These are phyloP conservation scores for Claviceps citrina DNA, from an alignment of 2,329 filamentous ascomycete genomes.

Conservation along the genomic window DNA sequence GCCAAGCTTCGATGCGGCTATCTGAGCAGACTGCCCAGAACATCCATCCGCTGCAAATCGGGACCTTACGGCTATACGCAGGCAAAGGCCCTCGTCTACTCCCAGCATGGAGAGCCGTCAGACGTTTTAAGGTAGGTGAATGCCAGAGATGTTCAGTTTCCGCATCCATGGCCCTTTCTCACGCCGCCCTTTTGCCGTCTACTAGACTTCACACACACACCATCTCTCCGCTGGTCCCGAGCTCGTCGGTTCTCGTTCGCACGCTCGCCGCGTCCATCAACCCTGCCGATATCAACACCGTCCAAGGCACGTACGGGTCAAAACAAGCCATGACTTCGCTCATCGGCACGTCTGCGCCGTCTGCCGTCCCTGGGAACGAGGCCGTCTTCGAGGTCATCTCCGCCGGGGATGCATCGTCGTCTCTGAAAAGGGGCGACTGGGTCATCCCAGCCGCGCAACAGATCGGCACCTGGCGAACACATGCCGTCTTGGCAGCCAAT, in stretches of 20 bases:
- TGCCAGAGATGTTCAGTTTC: too few species aligned
- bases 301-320: conserved; percentile 88
- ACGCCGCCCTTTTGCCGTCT: too few species aligned
- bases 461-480: conserved; percentile 90
- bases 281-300: conserved; percentile 93
- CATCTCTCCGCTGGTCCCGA: conserved; percentile 58
- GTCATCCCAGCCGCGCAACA: conserved; percentile 72
- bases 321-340: conserved; percentile 62
- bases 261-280: conserved; percentile 88
- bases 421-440: conserved; percentile 68
- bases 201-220: conserved; percentile 55
- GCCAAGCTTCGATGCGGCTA: conserved; percentile 7
- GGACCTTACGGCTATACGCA: conserved; percentile 69
- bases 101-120: conserved; percentile 57
- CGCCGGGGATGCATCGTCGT: conserved; percentile 39
- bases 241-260: conserved; percentile 55
- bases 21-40: conserved; percentile 11
- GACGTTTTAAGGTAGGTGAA: conserved; percentile 46
- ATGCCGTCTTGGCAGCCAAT: conserved; percentile 49
- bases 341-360: conserved; percentile 61
- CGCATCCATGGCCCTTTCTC: neutral
- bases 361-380: conserved; percentile 76
- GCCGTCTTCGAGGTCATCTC: conserved; percentile 81
- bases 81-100: conserved; percentile 67
- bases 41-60: conserved; percentile 33